Conservation (phyloP, 768 basidiomycete species). For the Psilocybe subaeruginosa region DNA sequence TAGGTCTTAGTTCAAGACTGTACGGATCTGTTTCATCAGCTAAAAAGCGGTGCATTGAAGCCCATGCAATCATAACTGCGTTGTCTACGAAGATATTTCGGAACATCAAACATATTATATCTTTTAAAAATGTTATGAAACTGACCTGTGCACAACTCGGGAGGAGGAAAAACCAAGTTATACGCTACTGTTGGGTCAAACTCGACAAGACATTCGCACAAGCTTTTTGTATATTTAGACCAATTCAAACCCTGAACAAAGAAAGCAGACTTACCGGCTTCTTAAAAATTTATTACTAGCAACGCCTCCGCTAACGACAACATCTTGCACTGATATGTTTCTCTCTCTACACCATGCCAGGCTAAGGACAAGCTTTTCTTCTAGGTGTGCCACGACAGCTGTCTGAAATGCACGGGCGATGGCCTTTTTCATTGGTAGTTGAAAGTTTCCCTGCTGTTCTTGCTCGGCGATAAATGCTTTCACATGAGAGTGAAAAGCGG, state of each 20-base stretch:
- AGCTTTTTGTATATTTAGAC: conserved; percentile 21
- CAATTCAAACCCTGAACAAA: not conserved
- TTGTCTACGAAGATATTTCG: conserved; percentile 62
- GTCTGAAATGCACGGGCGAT: conserved; percentile 76
- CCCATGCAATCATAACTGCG: conserved; percentile 96
- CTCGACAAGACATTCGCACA: conserved; percentile 30
- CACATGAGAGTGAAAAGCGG: conserved; percentile 73
- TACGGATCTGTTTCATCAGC: conserved; percentile 63
- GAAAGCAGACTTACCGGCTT: conserved; percentile 46
- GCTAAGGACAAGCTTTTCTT: conserved; percentile 69
- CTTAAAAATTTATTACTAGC: conserved; percentile 83
- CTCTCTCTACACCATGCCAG: conserved; percentile 44
- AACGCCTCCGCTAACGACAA: conserved; percentile 93
- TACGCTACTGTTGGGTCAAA: conserved; percentile 32
- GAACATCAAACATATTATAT: not conserved
- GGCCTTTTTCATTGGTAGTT: conserved; percentile 40
- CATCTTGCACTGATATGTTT: conserved; percentile 48
- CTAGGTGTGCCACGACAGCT: conserved; percentile 72
- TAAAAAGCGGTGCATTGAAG: conserved; percentile 82
- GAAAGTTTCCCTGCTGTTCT: conserved; percentile 45
- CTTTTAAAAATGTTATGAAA: not conserved
- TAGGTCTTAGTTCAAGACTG: conserved; percentile 59
- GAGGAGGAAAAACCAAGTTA: conserved; percentile 73
- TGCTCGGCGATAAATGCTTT: conserved; percentile 54
- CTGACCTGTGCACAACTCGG: conserved; percentile 78